A percentile compares a stretch with the other conserved stretches of the same genome.
Conservation (phyloP, 2,329 filamentous ascomycete species). For the Penicillium psychrosexuale region DNA sequence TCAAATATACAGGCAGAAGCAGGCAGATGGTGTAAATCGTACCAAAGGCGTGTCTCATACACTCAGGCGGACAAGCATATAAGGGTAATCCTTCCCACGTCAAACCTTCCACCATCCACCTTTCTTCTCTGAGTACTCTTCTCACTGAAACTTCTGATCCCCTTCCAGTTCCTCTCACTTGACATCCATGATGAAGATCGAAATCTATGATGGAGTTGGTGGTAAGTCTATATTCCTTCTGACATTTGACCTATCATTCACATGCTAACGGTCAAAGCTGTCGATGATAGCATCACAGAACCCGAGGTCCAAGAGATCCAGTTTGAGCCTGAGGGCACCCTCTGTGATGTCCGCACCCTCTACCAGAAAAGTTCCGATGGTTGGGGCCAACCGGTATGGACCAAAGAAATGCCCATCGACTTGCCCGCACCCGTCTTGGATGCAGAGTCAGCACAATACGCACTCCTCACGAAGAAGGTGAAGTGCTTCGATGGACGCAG, state of each 20-base stretch:
- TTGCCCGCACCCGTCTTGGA: constrained; percentile 59
- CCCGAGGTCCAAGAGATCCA: neutral
- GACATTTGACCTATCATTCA: neutral
- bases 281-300: neutral
- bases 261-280: neutral
- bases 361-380: constrained; percentile 53
- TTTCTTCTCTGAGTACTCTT: neutral
- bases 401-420: constrained; percentile 54
- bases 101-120: neutral
- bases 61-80: neutral
- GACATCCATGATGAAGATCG: neutral
- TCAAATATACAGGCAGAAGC: too few relatives aligned
- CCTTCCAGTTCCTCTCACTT: neutral
- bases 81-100: neutral
- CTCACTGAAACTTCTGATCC: neutral
- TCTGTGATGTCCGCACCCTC: constrained; percentile 46
- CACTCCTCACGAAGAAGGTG: constrained; percentile 58
- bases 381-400: constrained; percentile 54
- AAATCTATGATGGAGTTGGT: neutral
- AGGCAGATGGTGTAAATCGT: neutral
- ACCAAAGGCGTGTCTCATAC: neutral
- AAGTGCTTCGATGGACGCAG: constrained; percentile 59
- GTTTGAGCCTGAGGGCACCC: constrained; percentile 27
- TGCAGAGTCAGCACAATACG: constrained; percentile 59
- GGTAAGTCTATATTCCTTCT: neutral